A percentile compares a stretch with the other conserved stretches of the same genome.
Conservation (phyloP, 805 yeast genomes). For the Starmerella gropengiesseri region DNA sequence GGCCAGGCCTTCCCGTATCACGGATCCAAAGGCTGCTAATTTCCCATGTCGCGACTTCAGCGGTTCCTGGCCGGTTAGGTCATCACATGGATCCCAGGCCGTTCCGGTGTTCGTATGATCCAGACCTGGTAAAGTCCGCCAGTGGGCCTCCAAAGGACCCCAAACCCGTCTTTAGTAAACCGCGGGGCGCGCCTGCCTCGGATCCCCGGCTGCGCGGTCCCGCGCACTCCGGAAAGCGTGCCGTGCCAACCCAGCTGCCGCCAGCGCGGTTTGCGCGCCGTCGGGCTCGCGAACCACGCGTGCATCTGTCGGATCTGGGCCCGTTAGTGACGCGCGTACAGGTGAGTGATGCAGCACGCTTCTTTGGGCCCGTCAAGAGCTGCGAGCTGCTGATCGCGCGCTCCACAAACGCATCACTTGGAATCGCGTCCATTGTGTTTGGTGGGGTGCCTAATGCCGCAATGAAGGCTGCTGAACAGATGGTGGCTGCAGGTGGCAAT, state of each 20-base stretch:
- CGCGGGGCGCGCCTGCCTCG: neutral
- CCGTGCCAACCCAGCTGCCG: neutral
- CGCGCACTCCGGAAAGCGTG: neutral
- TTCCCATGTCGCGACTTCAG: no score
- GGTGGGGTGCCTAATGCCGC: neutral
- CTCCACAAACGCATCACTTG: conserved; percentile 17
- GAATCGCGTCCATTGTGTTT: conserved; percentile 13
- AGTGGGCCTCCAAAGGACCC: conserved; percentile 6
- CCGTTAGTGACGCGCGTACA: conserved; percentile 10
- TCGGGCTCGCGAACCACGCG: neutral
- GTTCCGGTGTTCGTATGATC: conserved; percentile 16
- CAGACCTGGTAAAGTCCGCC: conserved; percentile 10
- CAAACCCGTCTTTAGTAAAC: conserved; percentile 5
- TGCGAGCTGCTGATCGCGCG: conserved; percentile 10
- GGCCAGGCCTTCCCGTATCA: no score
- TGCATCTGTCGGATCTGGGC: conserved; percentile 6
- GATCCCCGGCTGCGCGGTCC: conserved; percentile 12
- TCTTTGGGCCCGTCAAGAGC: conserved; percentile 5
- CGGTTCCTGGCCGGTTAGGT: no score
- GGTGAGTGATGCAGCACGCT: conserved; percentile 3
- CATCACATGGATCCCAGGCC: conserved; percentile 12
- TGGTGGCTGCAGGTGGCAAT: neutral
- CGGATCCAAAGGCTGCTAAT: no score
- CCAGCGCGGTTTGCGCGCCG: conserved; percentile 8
- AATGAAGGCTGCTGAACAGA: neutral